Evolutionary conservation across 2,329 filamentous ascomycete genomes (phyloP), one percentile per base, ranked within the genome.

Genomic region (Colletotrichum cuscutae): DNA sequence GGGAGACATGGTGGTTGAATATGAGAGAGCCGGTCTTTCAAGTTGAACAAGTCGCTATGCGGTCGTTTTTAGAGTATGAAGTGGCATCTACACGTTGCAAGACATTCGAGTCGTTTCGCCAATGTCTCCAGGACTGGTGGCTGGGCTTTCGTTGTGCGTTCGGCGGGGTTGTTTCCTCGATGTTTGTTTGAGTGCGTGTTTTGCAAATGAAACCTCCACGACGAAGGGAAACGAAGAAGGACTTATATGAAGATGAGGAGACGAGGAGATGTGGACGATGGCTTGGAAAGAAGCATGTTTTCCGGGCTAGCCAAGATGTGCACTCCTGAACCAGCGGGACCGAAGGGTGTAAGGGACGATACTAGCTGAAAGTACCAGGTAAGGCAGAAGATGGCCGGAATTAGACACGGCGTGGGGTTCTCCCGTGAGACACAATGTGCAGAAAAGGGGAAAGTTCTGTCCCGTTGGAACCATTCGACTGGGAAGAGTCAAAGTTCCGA

Each of bases 391-490:
- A 61, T 70, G 54, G 46, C 67, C 71, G 60, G 66, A 73, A 73
- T 28, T 37, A 42, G 71, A 26, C 28, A 37, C 60, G 46, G 56
- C 13, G 37, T 24, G 35, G 28, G 67, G 52, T 57, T 56, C 56
- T 53, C 54, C 54, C 42, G n/a, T 65, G 54, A 65, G 57, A 70
- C 70, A 70, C 35, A 56, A 61, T 56, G 37, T 57, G 19, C 54
- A 56, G 37, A 42, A 58, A 62, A n/a, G 35, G 49, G 66, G 35
- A 61, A 71, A 32, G 66, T 42, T 37, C 56, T 24, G 24, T 71
- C 71, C 71, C 60, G 71, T 62, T 65, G 61, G 56, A 57, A 59
- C 66, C 71, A 65, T 35, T 37, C 22, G 35, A 57, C 61, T 65
- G 66, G 71, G 37, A 49, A 30, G 19, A 32, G 24, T 30, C 30